Percentiles rank a stretch among this genome's conserved stretches.
These are phyloP conservation scores for Chlorella sorokiniana DNA, from an alignment of 139 green algal genomes.

Conservation along the genomic window DNA sequence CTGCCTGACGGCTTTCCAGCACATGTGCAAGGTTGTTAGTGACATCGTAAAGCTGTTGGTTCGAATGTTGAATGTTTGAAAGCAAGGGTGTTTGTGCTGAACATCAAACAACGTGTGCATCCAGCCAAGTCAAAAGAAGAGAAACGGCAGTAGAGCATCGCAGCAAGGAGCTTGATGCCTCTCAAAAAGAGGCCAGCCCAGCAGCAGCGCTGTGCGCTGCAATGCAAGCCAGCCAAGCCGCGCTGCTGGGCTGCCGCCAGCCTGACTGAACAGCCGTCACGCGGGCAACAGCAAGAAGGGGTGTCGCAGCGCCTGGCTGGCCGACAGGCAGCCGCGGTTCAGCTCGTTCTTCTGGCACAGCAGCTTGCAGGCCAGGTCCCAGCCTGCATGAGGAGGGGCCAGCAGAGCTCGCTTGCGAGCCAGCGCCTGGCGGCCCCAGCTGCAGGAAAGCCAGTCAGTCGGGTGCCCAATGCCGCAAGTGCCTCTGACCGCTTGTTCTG, in stretches of 20 bases:
- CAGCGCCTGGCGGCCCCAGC: background rate
- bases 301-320: slow-evolving; percentile 72
- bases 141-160: too few species aligned
- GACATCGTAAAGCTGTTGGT: background rate
- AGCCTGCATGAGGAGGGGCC: slow-evolving; percentile 49
- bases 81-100: too few species aligned
- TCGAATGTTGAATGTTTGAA: too few species aligned
- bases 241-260: background rate
- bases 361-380: slow-evolving; percentile 82
- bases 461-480: background rate
- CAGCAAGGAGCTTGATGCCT: too few species aligned
- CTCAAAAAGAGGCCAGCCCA: background rate
- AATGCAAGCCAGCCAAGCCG: background rate
- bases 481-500: too few species aligned
- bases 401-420: too few species aligned
- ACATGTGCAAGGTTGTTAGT: too few species aligned
- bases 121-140: too few species aligned
- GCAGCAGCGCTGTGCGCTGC: background rate
- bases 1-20: too few species aligned
- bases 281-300: slow-evolving; percentile 28
- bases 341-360: slow-evolving; percentile 60
- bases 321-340: slow-evolving; percentile 75
- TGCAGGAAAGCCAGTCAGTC: background rate
- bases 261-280: too few species aligned
- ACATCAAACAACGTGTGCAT: too few species aligned